These are phyloP conservation scores for Thalia dealbata DNA, from an alignment of 176 grass and related monocot genomes.

Conservation along the genomic window DNA sequence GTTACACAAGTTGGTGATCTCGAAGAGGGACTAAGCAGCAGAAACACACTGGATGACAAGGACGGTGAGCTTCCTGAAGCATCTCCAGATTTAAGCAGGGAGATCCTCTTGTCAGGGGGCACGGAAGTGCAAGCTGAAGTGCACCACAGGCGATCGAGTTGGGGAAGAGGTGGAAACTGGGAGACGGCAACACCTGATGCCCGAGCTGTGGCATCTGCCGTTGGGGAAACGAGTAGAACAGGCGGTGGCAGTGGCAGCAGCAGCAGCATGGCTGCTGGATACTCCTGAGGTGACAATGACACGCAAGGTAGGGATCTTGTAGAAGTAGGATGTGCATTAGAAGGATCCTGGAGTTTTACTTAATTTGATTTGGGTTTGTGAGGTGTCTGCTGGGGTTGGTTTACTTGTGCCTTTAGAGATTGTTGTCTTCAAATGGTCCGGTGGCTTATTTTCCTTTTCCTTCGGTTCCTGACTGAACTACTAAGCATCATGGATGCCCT, in stretches of 20 bases:
- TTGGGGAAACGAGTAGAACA: not conserved
- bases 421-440: not conserved
- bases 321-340: conserved; percentile 2
- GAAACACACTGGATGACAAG: not conserved
- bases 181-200: not conserved
- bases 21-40: conserved; percentile 5
- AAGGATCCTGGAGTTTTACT: not conserved
- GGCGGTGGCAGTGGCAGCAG: not conserved
- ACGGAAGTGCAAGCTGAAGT: not conserved
- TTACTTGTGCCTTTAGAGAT: not conserved
- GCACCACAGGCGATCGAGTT: conserved; percentile 1
- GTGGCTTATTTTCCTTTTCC: no score
- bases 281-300: not conserved
- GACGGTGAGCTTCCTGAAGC: not conserved
- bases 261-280: not conserved
- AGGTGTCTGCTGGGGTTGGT: not conserved
- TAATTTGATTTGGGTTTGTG: not conserved
- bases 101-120: not conserved
- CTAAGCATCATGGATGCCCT: not conserved
- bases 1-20: conserved; percentile 3
- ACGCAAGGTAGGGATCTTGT: not conserved
- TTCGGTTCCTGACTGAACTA: not conserved
- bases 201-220: not conserved
- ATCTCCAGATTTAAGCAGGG: conserved; percentile 11
- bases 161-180: conserved; percentile 6